A percentile compares a stretch with the other conserved stretches of the same genome.
These are phyloP conservation scores for Fonsecaea erecta DNA, from an alignment of 2,329 filamentous ascomycete genomes.

Conservation along the genomic window DNA sequence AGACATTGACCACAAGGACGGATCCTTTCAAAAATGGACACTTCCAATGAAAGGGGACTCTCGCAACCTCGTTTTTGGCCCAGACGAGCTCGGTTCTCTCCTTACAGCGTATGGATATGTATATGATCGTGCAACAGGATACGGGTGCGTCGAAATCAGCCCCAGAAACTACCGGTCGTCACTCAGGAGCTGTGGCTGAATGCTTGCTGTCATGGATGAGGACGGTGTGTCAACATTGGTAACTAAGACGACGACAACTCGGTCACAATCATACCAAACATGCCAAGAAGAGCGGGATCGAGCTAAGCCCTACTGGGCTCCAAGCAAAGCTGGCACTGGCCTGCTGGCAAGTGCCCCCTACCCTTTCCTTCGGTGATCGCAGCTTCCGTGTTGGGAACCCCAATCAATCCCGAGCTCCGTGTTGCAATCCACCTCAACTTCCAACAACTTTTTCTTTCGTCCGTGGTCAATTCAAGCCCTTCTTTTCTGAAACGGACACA, in stretches of 20 bases:
- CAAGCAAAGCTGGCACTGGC: neutral
- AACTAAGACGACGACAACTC: neutral
- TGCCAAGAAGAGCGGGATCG: neutral
- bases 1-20: neutral
- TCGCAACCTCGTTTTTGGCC: neutral
- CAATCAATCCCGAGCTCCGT: conserved; percentile 18
- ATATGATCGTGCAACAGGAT: neutral
- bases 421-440: conserved; percentile 8
- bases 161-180: neutral
- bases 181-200: neutral
- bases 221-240: neutral
- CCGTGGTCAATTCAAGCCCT: conserved; percentile 38
- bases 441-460: conserved; percentile 7
- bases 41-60: neutral
- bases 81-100: neutral
- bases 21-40: neutral
- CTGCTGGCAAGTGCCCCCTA: neutral
- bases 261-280: neutral
- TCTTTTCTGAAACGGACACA: conserved; percentile 39
- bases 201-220: neutral
- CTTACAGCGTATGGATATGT: neutral
- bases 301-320: neutral
- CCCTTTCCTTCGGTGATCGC: neutral
- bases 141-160: neutral
- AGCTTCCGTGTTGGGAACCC: conserved; percentile 14